Evolutionary conservation across 2,329 filamentous ascomycete genomes (phyloP).

Genomic region (Furcasterigmium sp.): DNA sequence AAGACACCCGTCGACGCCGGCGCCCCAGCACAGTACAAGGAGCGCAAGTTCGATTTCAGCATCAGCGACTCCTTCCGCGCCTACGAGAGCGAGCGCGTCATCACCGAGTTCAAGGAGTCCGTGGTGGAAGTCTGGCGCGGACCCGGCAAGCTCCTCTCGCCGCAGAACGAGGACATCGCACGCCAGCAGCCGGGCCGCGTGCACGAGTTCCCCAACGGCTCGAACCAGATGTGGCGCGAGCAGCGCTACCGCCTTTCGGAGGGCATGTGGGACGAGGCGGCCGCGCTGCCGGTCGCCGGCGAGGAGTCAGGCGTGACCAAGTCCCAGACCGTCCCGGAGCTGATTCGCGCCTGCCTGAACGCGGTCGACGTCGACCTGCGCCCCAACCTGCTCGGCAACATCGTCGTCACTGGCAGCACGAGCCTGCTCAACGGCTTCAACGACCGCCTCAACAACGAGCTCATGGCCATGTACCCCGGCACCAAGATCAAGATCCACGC

Average conservation of each 20-base stretch:
- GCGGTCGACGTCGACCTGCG: conserved; percentile 87
- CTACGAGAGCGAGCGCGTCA: conserved; percentile 85
- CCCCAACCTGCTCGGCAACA: conserved; percentile 76
- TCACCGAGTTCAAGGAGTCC: conserved; percentile 96
- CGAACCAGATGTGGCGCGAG: conserved; percentile 88
- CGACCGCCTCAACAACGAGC: conserved; percentile 81
- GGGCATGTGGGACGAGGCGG: conserved; percentile 83
- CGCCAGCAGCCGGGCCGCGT: conserved; percentile 72
- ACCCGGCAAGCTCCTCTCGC: conserved; percentile 59
- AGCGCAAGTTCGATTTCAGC: conserved; percentile 61
- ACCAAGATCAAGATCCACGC: conserved; percentile 85
- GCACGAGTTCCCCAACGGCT: conserved; percentile 96
- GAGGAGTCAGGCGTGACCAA: conserved; percentile 44
- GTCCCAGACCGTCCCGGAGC: conserved; percentile 74
- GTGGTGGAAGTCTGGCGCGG: conserved; percentile 92
- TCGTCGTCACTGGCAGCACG: conserved; percentile 87
- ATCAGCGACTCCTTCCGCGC: conserved; percentile 67
- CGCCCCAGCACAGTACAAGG: conserved; percentile 69
- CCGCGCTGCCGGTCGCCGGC: conserved; percentile 50
- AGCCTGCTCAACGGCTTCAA: conserved; percentile 88
- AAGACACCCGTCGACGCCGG: conserved; percentile 88
- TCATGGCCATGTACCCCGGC: conserved; percentile 76
- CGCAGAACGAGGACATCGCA: conserved; percentile 71
- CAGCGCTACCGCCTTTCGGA: conserved; percentile 85
- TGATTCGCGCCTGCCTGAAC: conserved; percentile 72